Percentiles rank a stretch among this genome's conserved stretches.
These are phyloP conservation scores for Silene noctiflora DNA, from an alignment of 179 eudicot genomes.

Conservation along the genomic window DNA sequence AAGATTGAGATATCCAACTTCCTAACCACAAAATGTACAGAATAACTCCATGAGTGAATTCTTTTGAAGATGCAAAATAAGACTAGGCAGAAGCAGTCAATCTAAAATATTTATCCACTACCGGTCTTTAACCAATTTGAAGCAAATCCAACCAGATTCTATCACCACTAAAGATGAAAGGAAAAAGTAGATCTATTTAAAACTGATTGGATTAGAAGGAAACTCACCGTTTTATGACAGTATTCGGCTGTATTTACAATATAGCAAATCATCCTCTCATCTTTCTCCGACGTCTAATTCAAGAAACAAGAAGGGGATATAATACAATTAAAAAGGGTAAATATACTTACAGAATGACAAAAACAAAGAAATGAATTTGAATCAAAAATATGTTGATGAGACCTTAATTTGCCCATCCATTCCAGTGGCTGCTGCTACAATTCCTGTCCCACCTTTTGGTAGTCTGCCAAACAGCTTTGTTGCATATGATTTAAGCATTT, in stretches of 20 bases:
- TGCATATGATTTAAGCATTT: conserved; percentile 91
- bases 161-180: not conserved
- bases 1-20: not conserved
- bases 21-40: not conserved
- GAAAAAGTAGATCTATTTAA: not conserved
- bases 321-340: conserved; percentile 9
- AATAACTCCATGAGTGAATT: not conserved
- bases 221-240: conserved; percentile 95
- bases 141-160: not conserved
- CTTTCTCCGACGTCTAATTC: conserved; percentile 88
- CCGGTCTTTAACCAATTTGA: conserved; percentile 9
- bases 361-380: not conserved
- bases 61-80: not conserved
- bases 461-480: conserved; percentile 76
- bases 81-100: not conserved
- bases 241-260: conserved; percentile 96
- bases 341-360: not conserved
- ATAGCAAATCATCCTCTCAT: conserved; percentile 86
- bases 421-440: conserved; percentile 99
- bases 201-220: not conserved
- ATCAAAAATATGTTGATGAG: not conserved
- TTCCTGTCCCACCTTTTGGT: conserved; percentile 93
- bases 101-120: not conserved
- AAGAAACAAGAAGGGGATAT: conserved; percentile 14
- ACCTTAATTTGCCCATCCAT: conserved; percentile 99